A percentile compares a stretch with the other conserved stretches of the same genome.
These are phyloP conservation scores for Gastrolobium bilobum DNA, from an alignment of 306 rosid species.

Conservation along the genomic window DNA sequence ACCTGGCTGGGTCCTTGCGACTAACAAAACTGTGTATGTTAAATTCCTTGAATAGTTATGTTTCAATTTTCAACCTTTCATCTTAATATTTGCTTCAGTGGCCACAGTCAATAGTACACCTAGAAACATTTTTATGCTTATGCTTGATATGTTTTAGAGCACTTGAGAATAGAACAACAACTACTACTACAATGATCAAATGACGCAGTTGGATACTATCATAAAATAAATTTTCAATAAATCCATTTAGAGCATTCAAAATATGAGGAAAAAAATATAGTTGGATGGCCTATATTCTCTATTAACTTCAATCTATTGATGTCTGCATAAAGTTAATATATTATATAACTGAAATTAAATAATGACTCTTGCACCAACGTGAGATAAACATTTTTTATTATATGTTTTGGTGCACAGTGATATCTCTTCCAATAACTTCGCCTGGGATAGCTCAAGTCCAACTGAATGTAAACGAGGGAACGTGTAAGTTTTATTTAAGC, in stretches of 20 bases:
- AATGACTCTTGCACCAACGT: constrained; percentile 2
- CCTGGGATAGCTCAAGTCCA: constrained; percentile 77
- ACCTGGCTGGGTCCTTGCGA: constrained; percentile 72
- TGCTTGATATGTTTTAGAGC: constrained; percentile 25
- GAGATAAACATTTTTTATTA: constrained; percentile 33
- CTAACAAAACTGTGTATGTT: constrained; percentile 69
- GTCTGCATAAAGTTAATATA: constrained; percentile 27
- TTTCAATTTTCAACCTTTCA: constrained; percentile 33
- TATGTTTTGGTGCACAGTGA: constrained; percentile 72
- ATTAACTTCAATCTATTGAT: constrained; percentile 30
- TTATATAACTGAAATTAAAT: constrained; percentile 6
- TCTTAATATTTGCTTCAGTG: constrained; percentile 18
- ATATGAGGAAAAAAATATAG: background rate
- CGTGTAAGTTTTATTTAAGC: constrained; percentile 65
- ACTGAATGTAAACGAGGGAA: constrained; percentile 77
- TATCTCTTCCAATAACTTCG: constrained; percentile 81
- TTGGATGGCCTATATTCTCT: background rate
- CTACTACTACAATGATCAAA: background rate
- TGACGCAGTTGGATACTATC: background rate
- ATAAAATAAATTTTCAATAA: background rate
- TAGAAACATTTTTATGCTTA: background rate
- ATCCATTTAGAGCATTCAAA: background rate
- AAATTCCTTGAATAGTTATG: constrained; percentile 9
- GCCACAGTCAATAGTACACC: background rate
- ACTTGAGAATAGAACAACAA: background rate